These are phyloP conservation scores for Termitomyces sp. DNA, from an alignment of 768 basidiomycete species.

Conservation along the genomic window DNA sequence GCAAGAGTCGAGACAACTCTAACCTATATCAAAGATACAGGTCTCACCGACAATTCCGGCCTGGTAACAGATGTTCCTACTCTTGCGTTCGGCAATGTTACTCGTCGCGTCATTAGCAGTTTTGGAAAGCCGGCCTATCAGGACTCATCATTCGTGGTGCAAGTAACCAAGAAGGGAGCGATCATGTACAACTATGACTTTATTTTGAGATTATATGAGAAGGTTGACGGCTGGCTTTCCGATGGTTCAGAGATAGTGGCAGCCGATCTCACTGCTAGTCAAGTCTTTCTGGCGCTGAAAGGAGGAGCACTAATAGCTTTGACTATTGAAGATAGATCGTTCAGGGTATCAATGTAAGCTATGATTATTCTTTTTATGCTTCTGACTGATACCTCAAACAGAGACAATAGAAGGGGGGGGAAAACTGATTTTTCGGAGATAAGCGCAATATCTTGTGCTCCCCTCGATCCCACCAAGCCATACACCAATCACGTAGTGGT, in stretches of 20 bases:
- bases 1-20: slow-evolving; percentile 38
- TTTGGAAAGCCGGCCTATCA: slow-evolving; percentile 27
- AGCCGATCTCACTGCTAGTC: slow-evolving; percentile 66
- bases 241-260: slow-evolving; percentile 50
- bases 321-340: slow-evolving; percentile 37
- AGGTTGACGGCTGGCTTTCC: slow-evolving; percentile 35
- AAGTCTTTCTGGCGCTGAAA: slow-evolving; percentile 58
- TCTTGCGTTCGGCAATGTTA: slow-evolving; percentile 59
- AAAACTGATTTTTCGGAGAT: slow-evolving; percentile 41
- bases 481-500: slow-evolving; percentile 52
- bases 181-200: slow-evolving; percentile 55
- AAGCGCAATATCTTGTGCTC: slow-evolving; percentile 65
- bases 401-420: slow-evolving; percentile 9
- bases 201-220: slow-evolving; percentile 35
- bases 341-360: slow-evolving; percentile 30
- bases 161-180: slow-evolving; percentile 63
- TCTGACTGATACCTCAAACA: slow-evolving; percentile 1
- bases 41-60: slow-evolving; percentile 24
- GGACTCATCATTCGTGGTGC: slow-evolving; percentile 59
- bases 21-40: slow-evolving; percentile 29
- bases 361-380: neutral
- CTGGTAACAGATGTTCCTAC: slow-evolving; percentile 54
- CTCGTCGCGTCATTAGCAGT: slow-evolving; percentile 27
- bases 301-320: slow-evolving; percentile 52
- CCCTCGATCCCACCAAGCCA: slow-evolving; percentile 42